Base-by-base conservation (phyloP, 2,329 filamentous ascomycete genomes). In the Remersonia thermophila region DNA sequence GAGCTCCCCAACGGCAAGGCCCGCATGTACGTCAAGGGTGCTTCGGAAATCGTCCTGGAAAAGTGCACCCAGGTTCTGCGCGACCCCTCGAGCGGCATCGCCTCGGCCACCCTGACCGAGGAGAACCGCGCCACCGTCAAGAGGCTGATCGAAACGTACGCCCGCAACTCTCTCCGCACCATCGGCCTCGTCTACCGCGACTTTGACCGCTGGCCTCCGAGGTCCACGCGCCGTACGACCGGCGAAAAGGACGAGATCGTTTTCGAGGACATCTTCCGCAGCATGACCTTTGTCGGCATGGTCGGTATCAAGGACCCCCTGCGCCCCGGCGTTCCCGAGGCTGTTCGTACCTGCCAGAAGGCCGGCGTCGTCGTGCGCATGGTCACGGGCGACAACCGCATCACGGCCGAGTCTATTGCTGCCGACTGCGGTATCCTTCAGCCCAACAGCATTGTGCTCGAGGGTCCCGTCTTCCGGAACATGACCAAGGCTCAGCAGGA, bases 151-250 rank as follows among this genome's bases (percentile, higher is more conserved):
- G 74, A 78, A 43, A 71, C 68, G 32, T 94, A 93, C 53, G 86
- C 86, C 8, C 75, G 72, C 17, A 71, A 80, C 13, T 93, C 85
- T 7, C 67, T 94, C 23, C 75, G 86, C 44, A 93, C 86, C 1
- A 93, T 94, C 47, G 83, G 79, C 30, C 71, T 93, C 44, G 67
- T 85, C 36, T 93, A 85, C 59, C 80, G 77, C 38, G 86, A 94
- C 49, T 93, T 91, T 47, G 73, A 83, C 16, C 71, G 73, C 36
- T 94, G 86, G 86, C 86, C 87, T 23, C 85, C 85, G 4, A 71
- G 65, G 41, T 68, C 70, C 32, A 71, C 69, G 12, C 72, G 63
- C 33, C 65, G 62, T 4, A 55, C 56, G n/a, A 69, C 71, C 29
- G 65, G 62, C 16, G 67, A 79, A 54, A 66, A 67, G 48, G 67